These are phyloP conservation scores for Fagopyrum homotropicum DNA, from an alignment of 148 eudicot genomes.

Conservation along the genomic window DNA sequence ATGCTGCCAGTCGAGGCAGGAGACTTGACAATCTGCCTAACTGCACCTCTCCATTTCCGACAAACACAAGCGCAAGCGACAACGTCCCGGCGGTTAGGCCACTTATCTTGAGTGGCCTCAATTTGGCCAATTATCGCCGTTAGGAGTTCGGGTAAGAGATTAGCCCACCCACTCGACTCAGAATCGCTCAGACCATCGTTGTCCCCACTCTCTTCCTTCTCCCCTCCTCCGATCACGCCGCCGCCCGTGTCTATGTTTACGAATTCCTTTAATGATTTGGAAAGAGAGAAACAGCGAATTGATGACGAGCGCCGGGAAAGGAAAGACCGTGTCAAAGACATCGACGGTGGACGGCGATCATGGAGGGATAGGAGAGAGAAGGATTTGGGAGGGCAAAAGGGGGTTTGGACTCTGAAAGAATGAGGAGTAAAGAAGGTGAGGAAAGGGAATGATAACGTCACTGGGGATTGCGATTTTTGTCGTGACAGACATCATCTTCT, in stretches of 20 bases:
- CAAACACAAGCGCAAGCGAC: conserved; percentile 79
- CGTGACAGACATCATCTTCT: background rate
- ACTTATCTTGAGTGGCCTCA: conserved; percentile 59
- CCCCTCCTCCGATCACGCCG: background rate
- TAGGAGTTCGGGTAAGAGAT: conserved; percentile 67
- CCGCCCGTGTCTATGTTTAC: conserved; percentile 13
- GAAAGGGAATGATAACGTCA: conserved; percentile 1
- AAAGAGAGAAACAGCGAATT: conserved; percentile 41
- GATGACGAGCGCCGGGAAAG: conserved; percentile 44
- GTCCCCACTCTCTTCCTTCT: background rate
- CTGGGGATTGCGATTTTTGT: background rate
- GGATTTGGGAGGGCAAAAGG: conserved; percentile 13
- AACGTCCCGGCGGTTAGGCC: conserved; percentile 69
- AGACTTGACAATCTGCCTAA: conserved; percentile 39
- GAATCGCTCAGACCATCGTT: conserved; percentile 8
- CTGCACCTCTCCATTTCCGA: conserved; percentile 64
- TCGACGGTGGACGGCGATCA: conserved; percentile 21
- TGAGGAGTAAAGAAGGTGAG: background rate
- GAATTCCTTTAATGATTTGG: conserved; percentile 36
- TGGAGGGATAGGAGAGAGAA: conserved; percentile 25
- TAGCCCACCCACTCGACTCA: conserved; percentile 39
- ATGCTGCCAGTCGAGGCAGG: conserved; percentile 40
- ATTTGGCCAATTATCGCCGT: conserved; percentile 62
- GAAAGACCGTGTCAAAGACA: conserved; percentile 53
- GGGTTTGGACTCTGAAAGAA: conserved; percentile 9